Evolutionary conservation across 441 rosid genomes (phyloP).

Genomic region (Adansonia grandidieri): DNA sequence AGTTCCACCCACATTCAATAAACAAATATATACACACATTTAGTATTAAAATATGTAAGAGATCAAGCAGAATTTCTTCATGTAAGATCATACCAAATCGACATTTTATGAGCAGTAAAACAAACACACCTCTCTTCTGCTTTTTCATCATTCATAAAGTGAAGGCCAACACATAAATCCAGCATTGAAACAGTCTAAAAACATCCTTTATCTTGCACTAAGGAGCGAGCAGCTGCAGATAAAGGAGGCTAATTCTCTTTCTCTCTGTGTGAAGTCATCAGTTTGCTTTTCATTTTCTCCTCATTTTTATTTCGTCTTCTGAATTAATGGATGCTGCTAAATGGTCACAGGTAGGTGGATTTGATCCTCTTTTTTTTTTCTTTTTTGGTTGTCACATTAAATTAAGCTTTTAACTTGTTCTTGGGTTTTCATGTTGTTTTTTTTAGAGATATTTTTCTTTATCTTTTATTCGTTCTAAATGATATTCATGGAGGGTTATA

Average conservation of each 20-base stretch:
- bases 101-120: conserved; percentile 55
- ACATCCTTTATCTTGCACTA: conserved; percentile 61
- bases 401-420: conserved; percentile 16
- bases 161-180: conserved; percentile 66
- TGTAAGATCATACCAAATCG: conserved; percentile 32
- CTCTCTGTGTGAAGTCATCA: conserved; percentile 36
- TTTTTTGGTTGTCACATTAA: neutral
- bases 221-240: conserved; percentile 46
- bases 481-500: conserved; percentile 30
- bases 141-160: conserved; percentile 52
- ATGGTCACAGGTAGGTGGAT: conserved; percentile 68
- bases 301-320: conserved; percentile 41
- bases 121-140: conserved; percentile 38
- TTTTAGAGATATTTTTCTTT: neutral
- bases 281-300: conserved; percentile 39
- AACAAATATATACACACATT: conserved; percentile 27
- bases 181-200: conserved; percentile 53
- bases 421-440: no score
- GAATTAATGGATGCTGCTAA: conserved; percentile 74
- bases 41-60: conserved; percentile 25
- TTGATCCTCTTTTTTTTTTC: conserved; percentile 7
- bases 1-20: conserved; percentile 59
- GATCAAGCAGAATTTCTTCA: conserved; percentile 44
- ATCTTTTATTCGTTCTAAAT: neutral
- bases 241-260: conserved; percentile 47